These are phyloP conservation scores for Collybia nuda DNA, from an alignment of 768 basidiomycete genomes.

Conservation along the genomic window DNA sequence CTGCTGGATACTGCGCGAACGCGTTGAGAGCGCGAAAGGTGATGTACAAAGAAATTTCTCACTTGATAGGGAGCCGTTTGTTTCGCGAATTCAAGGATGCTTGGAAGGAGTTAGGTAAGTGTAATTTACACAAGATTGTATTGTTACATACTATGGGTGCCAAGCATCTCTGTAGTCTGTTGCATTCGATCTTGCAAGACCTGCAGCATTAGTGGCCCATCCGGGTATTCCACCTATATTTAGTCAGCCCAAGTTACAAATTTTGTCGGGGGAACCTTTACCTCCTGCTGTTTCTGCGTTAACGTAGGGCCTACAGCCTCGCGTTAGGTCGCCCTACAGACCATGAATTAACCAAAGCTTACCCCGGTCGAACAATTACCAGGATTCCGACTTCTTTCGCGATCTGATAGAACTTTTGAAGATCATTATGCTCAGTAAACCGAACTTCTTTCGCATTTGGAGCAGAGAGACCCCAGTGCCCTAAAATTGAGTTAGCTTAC, in stretches of 20 bases:
- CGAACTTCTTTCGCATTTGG: conserved; percentile 58
- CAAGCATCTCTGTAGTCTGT: conserved; percentile 57
- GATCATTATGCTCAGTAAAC: conserved; percentile 57
- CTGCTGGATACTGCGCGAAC: conserved; percentile 38
- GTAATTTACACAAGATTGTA: not conserved
- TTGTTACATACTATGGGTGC: conserved; percentile 32
- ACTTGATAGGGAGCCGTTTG: conserved; percentile 32
- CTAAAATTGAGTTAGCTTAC: conserved; percentile 22
- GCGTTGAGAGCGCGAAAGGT: not conserved
- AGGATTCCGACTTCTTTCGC: conserved; percentile 62
- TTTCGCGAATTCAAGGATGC: conserved; percentile 26
- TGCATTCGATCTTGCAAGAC: conserved; percentile 60
- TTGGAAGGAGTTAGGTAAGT: conserved; percentile 2
- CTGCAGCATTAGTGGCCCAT: conserved; percentile 48
- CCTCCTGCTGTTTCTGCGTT: conserved; percentile 71
- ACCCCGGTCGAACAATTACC: conserved; percentile 68
- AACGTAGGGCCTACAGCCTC: conserved; percentile 38
- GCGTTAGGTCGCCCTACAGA: not conserved
- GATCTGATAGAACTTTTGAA: conserved; percentile 57
- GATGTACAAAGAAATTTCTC: not conserved
- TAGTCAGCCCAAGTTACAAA: not conserved
- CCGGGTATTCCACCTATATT: conserved; percentile 41
- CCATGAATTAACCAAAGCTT: conserved; percentile 9
- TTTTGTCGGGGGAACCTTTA: conserved; percentile 13
- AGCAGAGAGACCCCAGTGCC: conserved; percentile 70